A percentile compares a stretch with the other conserved stretches of the same genome.
Conservation (phyloP, 108 stramenopile species). For the Skeletonema tropicum region DNA sequence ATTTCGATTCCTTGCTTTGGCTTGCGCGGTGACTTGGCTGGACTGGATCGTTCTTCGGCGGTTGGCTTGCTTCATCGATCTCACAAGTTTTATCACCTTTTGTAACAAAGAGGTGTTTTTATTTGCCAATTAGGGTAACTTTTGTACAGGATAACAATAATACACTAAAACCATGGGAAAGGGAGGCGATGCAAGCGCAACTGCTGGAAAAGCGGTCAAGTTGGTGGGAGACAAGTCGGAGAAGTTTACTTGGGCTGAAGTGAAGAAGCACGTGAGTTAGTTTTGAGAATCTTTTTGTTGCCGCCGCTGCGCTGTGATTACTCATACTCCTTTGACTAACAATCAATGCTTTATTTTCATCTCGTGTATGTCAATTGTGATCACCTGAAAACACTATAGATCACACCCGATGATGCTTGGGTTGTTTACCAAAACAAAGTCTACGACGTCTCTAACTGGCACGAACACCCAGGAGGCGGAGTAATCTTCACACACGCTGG, state of each 20-base stretch:
- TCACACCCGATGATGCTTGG: slow-evolving; percentile 94
- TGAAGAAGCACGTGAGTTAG: slow-evolving; percentile 83
- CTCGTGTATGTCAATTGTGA: not conserved
- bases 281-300: not conserved
- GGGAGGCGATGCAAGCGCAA: slow-evolving; percentile 76
- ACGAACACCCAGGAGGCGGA: slow-evolving; percentile 95
- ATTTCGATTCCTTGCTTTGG: no score
- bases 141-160: slow-evolving; percentile 2
- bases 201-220: slow-evolving; percentile 20
- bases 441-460: slow-evolving; percentile 97
- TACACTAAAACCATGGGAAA: slow-evolving; percentile 75
- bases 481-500: slow-evolving; percentile 99
- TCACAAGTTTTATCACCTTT: slow-evolving; percentile 8
- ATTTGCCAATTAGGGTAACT: not conserved
- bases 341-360: not conserved
- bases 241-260: slow-evolving; percentile 90
- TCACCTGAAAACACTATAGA: slow-evolving; percentile 9
- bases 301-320: not conserved
- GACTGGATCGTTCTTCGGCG: not conserved
- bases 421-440: slow-evolving; percentile 95
- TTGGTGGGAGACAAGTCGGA: slow-evolving; percentile 51
- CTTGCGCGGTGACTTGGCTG: no score
- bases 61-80: not conserved
- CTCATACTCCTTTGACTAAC: no score
- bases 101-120: not conserved